Percentiles rank a stretch among this genome's conserved stretches.
These are phyloP conservation scores for Eragrostis tef DNA, from an alignment of 202 grass and related monocot species.

Conservation along the genomic window DNA sequence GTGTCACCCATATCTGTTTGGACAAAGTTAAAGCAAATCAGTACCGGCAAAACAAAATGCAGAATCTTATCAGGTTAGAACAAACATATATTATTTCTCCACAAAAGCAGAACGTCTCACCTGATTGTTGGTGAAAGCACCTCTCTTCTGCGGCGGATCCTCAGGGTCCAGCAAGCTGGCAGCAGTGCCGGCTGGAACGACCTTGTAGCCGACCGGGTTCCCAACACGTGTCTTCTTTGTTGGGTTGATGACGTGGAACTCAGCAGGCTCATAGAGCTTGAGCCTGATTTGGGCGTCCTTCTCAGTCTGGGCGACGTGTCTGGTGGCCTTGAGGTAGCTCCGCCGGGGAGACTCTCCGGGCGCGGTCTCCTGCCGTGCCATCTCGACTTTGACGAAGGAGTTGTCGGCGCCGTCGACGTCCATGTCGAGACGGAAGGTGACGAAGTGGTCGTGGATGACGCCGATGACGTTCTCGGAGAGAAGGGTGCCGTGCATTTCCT, in stretches of 20 bases:
- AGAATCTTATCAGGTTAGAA: not conserved
- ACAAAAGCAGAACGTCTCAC: not conserved
- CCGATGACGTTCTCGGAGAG: slow-evolving; percentile 88
- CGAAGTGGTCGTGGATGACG: slow-evolving; percentile 86
- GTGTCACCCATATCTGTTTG: slow-evolving; percentile 91
- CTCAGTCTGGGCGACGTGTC: slow-evolving; percentile 59
- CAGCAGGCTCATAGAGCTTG: slow-evolving; percentile 63
- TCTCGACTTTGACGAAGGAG: slow-evolving; percentile 74
- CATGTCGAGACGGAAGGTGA: slow-evolving; percentile 90
- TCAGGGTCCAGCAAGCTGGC: slow-evolving; percentile 65
- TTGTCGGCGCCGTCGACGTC: slow-evolving; percentile 76
- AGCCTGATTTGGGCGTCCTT: slow-evolving; percentile 64
- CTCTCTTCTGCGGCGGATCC: slow-evolving; percentile 77
- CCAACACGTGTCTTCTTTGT: slow-evolving; percentile 65
- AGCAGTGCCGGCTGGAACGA: slow-evolving; percentile 72
- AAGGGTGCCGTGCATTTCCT: slow-evolving; percentile 75
- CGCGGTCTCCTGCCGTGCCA: slow-evolving; percentile 58
- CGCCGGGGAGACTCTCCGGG: slow-evolving; percentile 58
- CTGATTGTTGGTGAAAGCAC: slow-evolving; percentile 93
- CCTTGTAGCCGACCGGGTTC: slow-evolving; percentile 79
- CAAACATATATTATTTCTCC: not conserved
- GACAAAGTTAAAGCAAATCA: not conserved
- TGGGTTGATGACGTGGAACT: slow-evolving; percentile 79
- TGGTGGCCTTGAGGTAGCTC: slow-evolving; percentile 80
- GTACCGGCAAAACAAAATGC: not conserved